Conservation (phyloP, 2,329 filamentous ascomycete species). For the Coniochaeta sp. region DNA sequence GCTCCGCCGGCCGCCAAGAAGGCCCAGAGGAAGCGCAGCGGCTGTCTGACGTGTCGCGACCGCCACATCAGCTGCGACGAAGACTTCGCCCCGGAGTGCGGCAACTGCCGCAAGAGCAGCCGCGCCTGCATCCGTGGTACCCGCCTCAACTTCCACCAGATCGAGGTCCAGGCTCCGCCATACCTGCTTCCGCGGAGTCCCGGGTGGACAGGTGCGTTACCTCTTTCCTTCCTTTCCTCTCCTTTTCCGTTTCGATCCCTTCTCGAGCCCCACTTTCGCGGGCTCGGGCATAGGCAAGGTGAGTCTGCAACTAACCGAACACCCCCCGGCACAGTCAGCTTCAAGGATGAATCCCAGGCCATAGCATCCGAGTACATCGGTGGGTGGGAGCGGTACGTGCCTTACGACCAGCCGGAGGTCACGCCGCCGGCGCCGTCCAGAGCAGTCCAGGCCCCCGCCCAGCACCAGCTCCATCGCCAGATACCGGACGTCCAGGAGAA, state of each 20-base stretch:
- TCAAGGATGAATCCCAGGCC: slow-evolving; percentile 80
- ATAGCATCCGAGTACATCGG: slow-evolving; percentile 89
- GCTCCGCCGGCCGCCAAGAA: slow-evolving; percentile 35
- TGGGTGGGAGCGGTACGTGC: slow-evolving; percentile 66
- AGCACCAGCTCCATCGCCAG: slow-evolving; percentile 11
- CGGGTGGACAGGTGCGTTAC: slow-evolving; percentile 54
- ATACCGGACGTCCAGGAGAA: not conserved
- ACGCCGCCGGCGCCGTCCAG: slow-evolving; percentile 20
- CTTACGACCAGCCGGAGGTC: slow-evolving; percentile 33
- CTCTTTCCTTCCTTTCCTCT: not conserved
- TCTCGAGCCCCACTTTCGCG: not conserved
- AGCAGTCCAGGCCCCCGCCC: slow-evolving; percentile 17
- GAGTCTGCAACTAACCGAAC: slow-evolving; percentile 5
- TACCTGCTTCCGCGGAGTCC: slow-evolving; percentile 52
- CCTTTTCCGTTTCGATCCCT: not conserved
- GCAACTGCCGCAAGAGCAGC: slow-evolving; percentile 85
- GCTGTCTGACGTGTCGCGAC: slow-evolving; percentile 84
- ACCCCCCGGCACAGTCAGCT: slow-evolving; percentile 46
- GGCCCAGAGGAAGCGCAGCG: slow-evolving; percentile 81
- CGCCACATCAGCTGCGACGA: slow-evolving; percentile 90
- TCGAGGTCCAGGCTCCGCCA: slow-evolving; percentile 62
- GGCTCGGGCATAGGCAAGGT: not conserved
- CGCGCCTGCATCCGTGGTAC: slow-evolving; percentile 80
- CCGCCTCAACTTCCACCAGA: slow-evolving; percentile 86
- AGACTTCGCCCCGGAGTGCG: slow-evolving; percentile 44